Base-by-base conservation (phyloP, 495 filamentous ascomycete species). In the Cercophora scortea region DNA sequence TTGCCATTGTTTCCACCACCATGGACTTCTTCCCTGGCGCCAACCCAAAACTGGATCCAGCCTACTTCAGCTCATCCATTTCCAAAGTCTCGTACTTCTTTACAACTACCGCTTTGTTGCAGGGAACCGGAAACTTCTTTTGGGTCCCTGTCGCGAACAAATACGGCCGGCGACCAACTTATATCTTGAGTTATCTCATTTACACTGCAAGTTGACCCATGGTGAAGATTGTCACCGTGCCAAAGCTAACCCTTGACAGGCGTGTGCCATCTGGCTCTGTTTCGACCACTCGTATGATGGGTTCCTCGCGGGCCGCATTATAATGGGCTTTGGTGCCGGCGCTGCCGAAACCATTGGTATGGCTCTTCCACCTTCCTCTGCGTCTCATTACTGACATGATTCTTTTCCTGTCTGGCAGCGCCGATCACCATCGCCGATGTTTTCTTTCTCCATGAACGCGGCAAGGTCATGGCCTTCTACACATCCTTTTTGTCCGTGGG, bases 391-490 rank as follows among this genome's bases (percentile, higher is more conserved):
- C 25, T 25, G 5, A 25, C 25, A 5, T 5, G 25, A n/a, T n/a
- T 25, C 5, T 2, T 25, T 25, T 25, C 25, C 5, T 25, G 25
- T 25, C 25, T 25, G 25, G 25, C 42, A 59, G 73, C 68, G 0
- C 76, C 74, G 4, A 62, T 78, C n/a, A 76, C 75, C 0, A 80
- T 81, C 46, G 70, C 76, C 15, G 79, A 83, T 52, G 57, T 80
- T 15, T 83, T 79, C 61, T 83, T 80, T 63, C 61, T 83, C 12
- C 79, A 83, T 45, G 78, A 83, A 58, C 68, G 79, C 19, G 79
- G 78, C 32, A 64, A 64, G 0, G 63, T 79, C 35, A 74, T 71
- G 70, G 60, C 68, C 32, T 61, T 76, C 13, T 81, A 79, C 60
- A 73, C 67, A n/a, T 68, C 68, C 4, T 73, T 75, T 16, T 64